Evolutionary conservation across 2,329 filamentous ascomycete genomes (phyloP), one percentile per base, ranked within the genome.

Genomic region (Nigrospora osmanthi): DNA sequence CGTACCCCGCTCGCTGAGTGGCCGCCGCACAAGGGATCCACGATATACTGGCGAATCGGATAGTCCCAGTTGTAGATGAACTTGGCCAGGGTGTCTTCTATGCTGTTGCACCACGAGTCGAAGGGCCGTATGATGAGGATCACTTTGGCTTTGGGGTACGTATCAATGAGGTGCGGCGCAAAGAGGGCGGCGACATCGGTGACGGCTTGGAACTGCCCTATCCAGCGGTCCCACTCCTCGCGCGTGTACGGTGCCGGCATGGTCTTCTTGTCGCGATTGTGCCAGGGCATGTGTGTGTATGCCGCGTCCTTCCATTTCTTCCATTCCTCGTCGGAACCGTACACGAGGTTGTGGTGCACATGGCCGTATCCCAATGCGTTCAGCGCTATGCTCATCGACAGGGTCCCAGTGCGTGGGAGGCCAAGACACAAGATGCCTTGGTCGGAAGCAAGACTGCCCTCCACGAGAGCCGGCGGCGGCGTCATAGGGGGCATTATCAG

Each of bases 61-160:
- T 39, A 39, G 16, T 39, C 19, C 38, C 38, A 28, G 1, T 23
- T 30, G 14, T 39, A 39, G 2, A 38, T 34, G 13, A 19, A 30
- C n/a, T 30, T 31, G 14, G 38, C n/a, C 17, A 44, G 13, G 6
- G 28, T 37, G 28, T 16, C 23, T 3, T 32, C 28, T 5, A 44
- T 19, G 42, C 51, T 55, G 38, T 51, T 42, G 52, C 51, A 54
- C 58, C 56, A 59, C 17, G 51, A 50, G 14, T 52, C 51, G 9
- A 53, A 54, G 40, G 58, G 52, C 11, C 58, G 54, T 1, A 49
- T 51, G 4, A 61, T 62, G 48, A 59, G 60, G 23, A 71, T 62
- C 14, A 70, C 65, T 35, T 62, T 63, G 13, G 68, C 66, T 32
- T 68, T 55, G 0, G 68, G 68, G 45, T 68, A 7, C 19, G 7